Base-by-base conservation (phyloP, 164 flowering plant genomes). In the Magnolia changhungtana region DNA sequence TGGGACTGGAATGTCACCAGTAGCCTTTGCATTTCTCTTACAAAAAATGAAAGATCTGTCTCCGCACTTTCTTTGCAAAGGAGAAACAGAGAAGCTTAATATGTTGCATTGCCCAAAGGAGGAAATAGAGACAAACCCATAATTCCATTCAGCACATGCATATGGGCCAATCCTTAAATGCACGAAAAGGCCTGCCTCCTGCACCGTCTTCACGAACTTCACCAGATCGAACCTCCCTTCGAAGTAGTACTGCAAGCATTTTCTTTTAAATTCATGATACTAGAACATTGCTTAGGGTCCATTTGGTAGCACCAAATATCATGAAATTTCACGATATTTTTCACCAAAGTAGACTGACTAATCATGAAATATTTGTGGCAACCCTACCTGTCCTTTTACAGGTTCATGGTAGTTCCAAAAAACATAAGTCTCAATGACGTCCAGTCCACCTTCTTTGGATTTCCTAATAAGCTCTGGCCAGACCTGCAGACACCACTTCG, bases 141-240 rank as follows among this genome's bases (percentile, higher is more conserved):
- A 89, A 68, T 89, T 89, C 92, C 92, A 89, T 80, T 89, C 92
- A 68, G 92, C 92, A 78, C 92, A 89, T 51, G 83, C 92, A 84
- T 89, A 89, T 8, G 92, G 92, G 1, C 92, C 92, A 63, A 89
- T 89, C 77, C 92, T 80, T 74, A 89, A 72, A 79, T 87, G 88
- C 23, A 86, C 88, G 31, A 75, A 79, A 18, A 89, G 85, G 29
- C 92, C 90, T 55, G 89, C 90, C 74, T 85, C 85, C 27, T 83
- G 84, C 52, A 86, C 89, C n/a, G 84, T 78, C 84, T 87, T 89
- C 63, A 89, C 81, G 31, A 89, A 89, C 80, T 76, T 85, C 68
- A 87, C 89, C 63, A 89, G 74, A 73, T 89, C 88, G 70, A 84
- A 84, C 77, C 89, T 82, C 63, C 86, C 90, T 73, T 79, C 89